Evolutionary conservation across 225 moss, liverwort and hornwort species (phyloP).

Genomic region (Bryum argenteum): DNA sequence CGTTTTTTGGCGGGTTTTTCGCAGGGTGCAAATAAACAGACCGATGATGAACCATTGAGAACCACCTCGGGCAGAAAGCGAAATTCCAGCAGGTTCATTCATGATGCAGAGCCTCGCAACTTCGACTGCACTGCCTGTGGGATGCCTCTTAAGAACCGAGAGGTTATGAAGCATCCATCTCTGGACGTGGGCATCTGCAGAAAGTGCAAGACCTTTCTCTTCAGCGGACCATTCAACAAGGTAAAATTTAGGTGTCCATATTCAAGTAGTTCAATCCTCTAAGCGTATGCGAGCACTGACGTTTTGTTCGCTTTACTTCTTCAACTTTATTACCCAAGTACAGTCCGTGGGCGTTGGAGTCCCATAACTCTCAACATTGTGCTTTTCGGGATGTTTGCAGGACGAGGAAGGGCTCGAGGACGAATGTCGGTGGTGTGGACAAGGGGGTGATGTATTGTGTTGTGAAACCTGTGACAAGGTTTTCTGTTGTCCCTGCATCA

Average conservation of each 20-base stretch:
- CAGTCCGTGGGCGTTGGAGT: constrained; percentile 15
- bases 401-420: constrained; percentile 84
- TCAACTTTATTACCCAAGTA: background rate
- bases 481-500: constrained; percentile 76
- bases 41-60: constrained; percentile 42
- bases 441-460: constrained; percentile 81
- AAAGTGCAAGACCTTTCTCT: constrained; percentile 69
- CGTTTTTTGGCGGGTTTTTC: constrained; percentile 17
- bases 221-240: constrained; percentile 80
- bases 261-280: constrained; percentile 11
- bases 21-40: constrained; percentile 43
- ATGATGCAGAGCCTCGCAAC: constrained; percentile 51
- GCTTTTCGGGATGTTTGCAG: constrained; percentile 51
- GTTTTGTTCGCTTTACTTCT: constrained; percentile 11
- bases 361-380: constrained; percentile 9
- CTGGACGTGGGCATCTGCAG: constrained; percentile 81
- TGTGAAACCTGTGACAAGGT: constrained; percentile 90
- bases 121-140: constrained; percentile 85
- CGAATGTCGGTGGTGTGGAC: constrained; percentile 98
- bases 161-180: constrained; percentile 80
- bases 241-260: constrained; percentile 37
- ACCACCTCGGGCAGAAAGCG: constrained; percentile 38
- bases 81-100: constrained; percentile 29
- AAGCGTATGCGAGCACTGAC: constrained; percentile 15
- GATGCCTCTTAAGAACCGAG: constrained; percentile 52